phyloP scores from a whole-genome alignment of 2,329 filamentous ascomycete species.

The Leptosphaerulina australis region DNA sequence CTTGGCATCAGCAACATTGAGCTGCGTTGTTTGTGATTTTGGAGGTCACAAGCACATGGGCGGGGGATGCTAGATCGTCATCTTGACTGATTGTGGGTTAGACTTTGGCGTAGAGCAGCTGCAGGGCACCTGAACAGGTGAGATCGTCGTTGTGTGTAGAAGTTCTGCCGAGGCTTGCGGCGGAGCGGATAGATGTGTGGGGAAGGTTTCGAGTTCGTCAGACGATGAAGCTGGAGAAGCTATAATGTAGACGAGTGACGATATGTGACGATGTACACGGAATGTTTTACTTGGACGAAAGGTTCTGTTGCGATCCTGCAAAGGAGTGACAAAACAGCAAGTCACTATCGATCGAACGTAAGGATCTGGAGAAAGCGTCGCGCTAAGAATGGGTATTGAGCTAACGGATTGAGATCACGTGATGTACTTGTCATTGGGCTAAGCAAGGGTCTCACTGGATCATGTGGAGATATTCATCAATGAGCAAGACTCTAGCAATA shows the following conservation, averaged over 20 bases:
- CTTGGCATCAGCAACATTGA: slow-evolving; percentile 4
- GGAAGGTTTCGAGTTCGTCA: not conserved
- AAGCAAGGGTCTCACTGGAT: too few relatives aligned
- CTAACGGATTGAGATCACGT: too few relatives aligned
- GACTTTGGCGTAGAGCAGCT: slow-evolving; percentile 1
- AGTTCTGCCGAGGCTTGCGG: not conserved
- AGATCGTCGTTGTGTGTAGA: not conserved
- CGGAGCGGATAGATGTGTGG: not conserved
- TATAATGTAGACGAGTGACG: not conserved
- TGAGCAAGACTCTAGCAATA: too few relatives aligned
- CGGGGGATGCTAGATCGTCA: slow-evolving; percentile 9
- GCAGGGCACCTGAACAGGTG: not conserved
- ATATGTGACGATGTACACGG: not conserved
- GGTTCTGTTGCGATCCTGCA: not conserved
- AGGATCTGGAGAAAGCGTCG: too few relatives aligned
- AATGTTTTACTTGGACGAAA: not conserved
- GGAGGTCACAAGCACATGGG: slow-evolving; percentile 17
- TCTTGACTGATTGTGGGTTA: slow-evolving; percentile 9
- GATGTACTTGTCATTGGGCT: too few relatives aligned
- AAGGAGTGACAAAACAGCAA: not conserved
- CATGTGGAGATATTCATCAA: too few relatives aligned
- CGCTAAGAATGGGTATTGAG: too few relatives aligned
- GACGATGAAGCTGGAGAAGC: not conserved
- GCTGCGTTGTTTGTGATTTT: not conserved
- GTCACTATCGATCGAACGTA: too few relatives aligned